Percentiles rank a stretch among this genome's conserved stretches.
Conservation (phyloP, 495 filamentous ascomycete genomes). For the Talaromyces trachyspermus region DNA sequence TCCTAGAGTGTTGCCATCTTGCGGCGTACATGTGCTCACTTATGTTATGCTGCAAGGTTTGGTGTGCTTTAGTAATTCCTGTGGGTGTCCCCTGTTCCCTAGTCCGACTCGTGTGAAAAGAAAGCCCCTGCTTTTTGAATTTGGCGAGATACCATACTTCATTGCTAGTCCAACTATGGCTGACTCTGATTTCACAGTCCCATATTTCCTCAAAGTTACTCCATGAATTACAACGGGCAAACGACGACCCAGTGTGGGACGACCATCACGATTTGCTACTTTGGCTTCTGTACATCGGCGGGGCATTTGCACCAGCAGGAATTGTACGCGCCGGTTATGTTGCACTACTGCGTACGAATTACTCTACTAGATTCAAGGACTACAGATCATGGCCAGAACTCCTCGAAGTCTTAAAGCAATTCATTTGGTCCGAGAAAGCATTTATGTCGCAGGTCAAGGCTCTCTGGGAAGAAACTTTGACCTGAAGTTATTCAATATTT, state of each 20-base stretch:
- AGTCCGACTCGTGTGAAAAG: background rate
- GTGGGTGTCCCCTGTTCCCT: constrained; percentile 14
- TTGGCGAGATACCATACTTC: background rate
- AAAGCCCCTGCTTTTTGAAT: background rate
- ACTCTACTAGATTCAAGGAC: background rate
- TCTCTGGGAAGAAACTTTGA: constrained; percentile 22
- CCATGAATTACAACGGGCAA: constrained; percentile 18
- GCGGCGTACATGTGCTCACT: constrained; percentile 29
- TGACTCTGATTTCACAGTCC: constrained; percentile 13
- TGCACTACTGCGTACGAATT: constrained; percentile 17
- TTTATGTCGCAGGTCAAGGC: constrained; percentile 20
- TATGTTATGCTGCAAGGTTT: constrained; percentile 33
- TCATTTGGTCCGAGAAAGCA: constrained; percentile 35
- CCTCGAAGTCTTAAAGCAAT: constrained; percentile 20
- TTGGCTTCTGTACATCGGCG: constrained; percentile 33
- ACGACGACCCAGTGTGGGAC: constrained; percentile 20
- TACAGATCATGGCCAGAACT: constrained; percentile 21
- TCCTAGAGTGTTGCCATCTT: constrained; percentile 26
- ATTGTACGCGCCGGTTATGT: constrained; percentile 23
- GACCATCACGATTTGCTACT: constrained; percentile 19
- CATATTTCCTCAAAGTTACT: constrained; percentile 29
- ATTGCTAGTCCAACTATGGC: background rate
- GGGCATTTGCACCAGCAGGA: constrained; percentile 28
- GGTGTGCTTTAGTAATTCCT: constrained; percentile 25
- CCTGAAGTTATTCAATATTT: background rate